Evolutionary conservation across 2,329 filamentous ascomycete species (phyloP).

Genomic region (Xylogone sp.): DNA sequence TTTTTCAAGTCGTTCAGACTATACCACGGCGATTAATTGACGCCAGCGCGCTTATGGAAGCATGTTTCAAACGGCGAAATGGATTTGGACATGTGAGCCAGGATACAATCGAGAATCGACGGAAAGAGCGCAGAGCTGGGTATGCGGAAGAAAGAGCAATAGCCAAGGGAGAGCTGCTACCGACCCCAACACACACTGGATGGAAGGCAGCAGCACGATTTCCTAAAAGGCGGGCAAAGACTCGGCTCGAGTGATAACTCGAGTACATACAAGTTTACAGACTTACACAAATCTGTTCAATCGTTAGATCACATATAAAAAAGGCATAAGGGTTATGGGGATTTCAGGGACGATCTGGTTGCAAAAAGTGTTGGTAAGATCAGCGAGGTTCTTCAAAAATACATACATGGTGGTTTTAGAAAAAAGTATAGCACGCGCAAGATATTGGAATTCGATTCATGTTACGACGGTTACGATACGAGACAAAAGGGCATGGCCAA

Average conservation of each 20-base stretch:
- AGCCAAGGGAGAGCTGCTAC: slow-evolving; percentile 7
- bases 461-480: neutral
- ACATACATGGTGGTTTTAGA: neutral
- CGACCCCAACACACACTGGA: neutral
- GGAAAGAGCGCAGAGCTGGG: slow-evolving; percentile 60
- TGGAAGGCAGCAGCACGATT: neutral
- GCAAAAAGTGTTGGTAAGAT: neutral
- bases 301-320: neutral
- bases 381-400: neutral
- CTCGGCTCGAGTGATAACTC: neutral
- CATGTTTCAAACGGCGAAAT: slow-evolving; percentile 72
- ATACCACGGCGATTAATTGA: slow-evolving; percentile 79
- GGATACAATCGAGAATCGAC: slow-evolving; percentile 71
- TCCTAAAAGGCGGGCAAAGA: neutral
- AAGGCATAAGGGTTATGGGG: neutral
- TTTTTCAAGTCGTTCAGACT: slow-evolving; percentile 90
- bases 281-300: neutral
- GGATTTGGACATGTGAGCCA: slow-evolving; percentile 81
- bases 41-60: slow-evolving; percentile 75
- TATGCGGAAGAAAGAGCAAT: slow-evolving; percentile 29
- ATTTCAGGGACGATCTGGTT: neutral
- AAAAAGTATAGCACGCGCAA: neutral
- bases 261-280: neutral
- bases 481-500: neutral
- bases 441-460: neutral